phyloP scores from a whole-genome alignment of 176 grass and related monocot species.

The Oryza meridionalis region DNA sequence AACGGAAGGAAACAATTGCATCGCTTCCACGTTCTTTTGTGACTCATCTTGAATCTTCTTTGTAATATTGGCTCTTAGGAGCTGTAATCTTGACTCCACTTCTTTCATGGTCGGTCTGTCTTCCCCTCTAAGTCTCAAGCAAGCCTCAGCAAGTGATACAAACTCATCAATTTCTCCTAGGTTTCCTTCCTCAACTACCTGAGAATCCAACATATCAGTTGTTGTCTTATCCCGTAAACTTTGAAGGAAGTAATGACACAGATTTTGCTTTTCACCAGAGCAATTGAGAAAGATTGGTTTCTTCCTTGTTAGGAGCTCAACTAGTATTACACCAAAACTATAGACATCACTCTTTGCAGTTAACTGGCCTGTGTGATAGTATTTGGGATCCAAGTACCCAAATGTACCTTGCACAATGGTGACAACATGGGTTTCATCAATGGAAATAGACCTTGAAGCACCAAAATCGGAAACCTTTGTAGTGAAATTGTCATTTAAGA shows the following conservation, averaged over 20 bases:
- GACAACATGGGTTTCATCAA: constrained; percentile 34
- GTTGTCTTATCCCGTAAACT: background rate
- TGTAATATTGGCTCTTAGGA: constrained; percentile 21
- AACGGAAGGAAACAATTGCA: background rate
- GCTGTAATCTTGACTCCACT: constrained; percentile 38
- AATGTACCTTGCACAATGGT: constrained; percentile 38
- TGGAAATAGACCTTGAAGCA: constrained; percentile 39
- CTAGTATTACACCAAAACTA: constrained; percentile 42
- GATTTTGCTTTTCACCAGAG: constrained; percentile 1
- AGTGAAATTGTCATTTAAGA: constrained; percentile 25
- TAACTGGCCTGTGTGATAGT: background rate
- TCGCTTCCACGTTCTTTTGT: background rate
- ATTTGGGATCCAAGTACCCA: constrained; percentile 7
- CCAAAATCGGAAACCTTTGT: constrained; percentile 41
- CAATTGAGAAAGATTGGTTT: constrained; percentile 31
- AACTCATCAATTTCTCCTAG: constrained; percentile 11
- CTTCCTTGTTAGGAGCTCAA: constrained; percentile 37
- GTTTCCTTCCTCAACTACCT: constrained; percentile 29
- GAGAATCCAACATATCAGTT: background rate
- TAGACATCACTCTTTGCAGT: constrained; percentile 42
- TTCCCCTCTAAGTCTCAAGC: constrained; percentile 13
- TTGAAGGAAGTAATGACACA: background rate
- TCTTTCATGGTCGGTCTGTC: constrained; percentile 40
- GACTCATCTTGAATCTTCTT: background rate
- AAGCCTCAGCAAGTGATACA: constrained; percentile 15